phyloP scores from a whole-genome alignment of 2,329 filamentous ascomycete species.

The Trichophyton verrucosum region DNA sequence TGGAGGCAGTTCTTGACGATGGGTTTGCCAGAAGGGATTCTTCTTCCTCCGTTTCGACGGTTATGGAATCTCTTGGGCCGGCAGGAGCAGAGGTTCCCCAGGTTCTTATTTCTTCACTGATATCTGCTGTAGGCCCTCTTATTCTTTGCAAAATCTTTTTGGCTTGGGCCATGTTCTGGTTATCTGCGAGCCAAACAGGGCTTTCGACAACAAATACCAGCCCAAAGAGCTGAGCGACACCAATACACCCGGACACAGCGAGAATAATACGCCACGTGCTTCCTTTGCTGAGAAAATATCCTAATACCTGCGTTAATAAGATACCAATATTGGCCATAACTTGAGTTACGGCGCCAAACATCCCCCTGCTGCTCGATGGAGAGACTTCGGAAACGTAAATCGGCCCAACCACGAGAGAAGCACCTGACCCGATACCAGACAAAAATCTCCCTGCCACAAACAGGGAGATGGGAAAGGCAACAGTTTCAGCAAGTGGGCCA shows the following conservation, averaged over 20 bases:
- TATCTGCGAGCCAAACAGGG: slow-evolving; percentile 68
- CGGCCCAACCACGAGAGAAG: slow-evolving; percentile 82
- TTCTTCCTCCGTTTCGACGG: slow-evolving; percentile 42
- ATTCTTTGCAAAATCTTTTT: slow-evolving; percentile 60
- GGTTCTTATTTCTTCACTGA: slow-evolving; percentile 57
- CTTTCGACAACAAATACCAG: slow-evolving; percentile 75
- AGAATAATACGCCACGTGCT: slow-evolving; percentile 76
- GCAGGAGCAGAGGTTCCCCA: slow-evolving; percentile 38
- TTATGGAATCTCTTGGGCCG: neutral
- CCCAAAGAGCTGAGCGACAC: slow-evolving; percentile 52
- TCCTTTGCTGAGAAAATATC: slow-evolving; percentile 73
- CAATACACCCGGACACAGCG: slow-evolving; percentile 57
- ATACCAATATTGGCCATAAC: slow-evolving; percentile 91
- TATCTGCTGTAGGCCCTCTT: slow-evolving; percentile 54
- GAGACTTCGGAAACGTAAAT: slow-evolving; percentile 90
- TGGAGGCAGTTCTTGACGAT: slow-evolving; percentile 53
- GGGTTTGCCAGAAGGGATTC: slow-evolving; percentile 49
- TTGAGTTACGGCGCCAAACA: slow-evolving; percentile 74
- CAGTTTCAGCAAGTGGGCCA: slow-evolving; percentile 63
- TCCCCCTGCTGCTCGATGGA: slow-evolving; percentile 58
- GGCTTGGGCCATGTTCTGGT: slow-evolving; percentile 50
- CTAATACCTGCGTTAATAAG: slow-evolving; percentile 66
- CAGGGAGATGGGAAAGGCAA: slow-evolving; percentile 53
- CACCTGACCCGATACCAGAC: slow-evolving; percentile 73
- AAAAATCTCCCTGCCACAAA: slow-evolving; percentile 65